These are phyloP conservation scores for Fusarium piperis DNA, from an alignment of 2,329 filamentous ascomycete species.

Conservation along the genomic window DNA sequence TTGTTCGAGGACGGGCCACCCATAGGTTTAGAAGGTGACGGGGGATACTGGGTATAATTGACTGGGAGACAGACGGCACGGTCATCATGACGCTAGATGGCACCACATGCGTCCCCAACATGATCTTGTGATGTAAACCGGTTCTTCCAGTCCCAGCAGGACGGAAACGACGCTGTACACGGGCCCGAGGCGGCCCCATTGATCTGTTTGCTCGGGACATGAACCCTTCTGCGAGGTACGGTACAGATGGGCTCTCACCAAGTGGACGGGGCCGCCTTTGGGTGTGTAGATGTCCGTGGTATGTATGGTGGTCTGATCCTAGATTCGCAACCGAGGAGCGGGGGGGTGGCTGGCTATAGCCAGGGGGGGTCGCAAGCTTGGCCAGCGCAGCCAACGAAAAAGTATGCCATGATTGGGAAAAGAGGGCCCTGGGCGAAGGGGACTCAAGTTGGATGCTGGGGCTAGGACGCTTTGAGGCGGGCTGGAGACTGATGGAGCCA, in stretches of 20 bases:
- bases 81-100: slow-evolving; percentile 35
- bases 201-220: slow-evolving; percentile 17
- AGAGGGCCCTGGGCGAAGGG: slow-evolving; percentile 30
- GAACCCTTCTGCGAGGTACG: slow-evolving; percentile 21
- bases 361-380: slow-evolving; percentile 29
- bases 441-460: slow-evolving; percentile 19
- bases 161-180: slow-evolving; percentile 23
- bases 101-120: slow-evolving; percentile 26
- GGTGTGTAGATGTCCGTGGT: slow-evolving; percentile 28
- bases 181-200: slow-evolving; percentile 15
- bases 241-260: slow-evolving; percentile 15
- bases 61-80: slow-evolving; percentile 7
- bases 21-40: slow-evolving; percentile 13
- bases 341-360: slow-evolving; percentile 41
- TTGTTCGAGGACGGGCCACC: slow-evolving; percentile 23
- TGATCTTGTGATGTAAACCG: slow-evolving; percentile 1
- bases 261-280: slow-evolving; percentile 16
- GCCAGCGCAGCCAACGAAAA: slow-evolving; percentile 29
- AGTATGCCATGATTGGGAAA: slow-evolving; percentile 29
- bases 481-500: slow-evolving; percentile 27
- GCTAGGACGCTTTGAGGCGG: slow-evolving; percentile 29
- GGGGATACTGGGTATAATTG: slow-evolving; percentile 14
- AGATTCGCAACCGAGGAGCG: slow-evolving; percentile 41
- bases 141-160: slow-evolving; percentile 18
- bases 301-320: slow-evolving; percentile 43